Evolutionary conservation across 2,329 filamentous ascomycete species (phyloP), one percentile per base, ranked within the genome.

Genomic region (Paecilomyces sp.): DNA sequence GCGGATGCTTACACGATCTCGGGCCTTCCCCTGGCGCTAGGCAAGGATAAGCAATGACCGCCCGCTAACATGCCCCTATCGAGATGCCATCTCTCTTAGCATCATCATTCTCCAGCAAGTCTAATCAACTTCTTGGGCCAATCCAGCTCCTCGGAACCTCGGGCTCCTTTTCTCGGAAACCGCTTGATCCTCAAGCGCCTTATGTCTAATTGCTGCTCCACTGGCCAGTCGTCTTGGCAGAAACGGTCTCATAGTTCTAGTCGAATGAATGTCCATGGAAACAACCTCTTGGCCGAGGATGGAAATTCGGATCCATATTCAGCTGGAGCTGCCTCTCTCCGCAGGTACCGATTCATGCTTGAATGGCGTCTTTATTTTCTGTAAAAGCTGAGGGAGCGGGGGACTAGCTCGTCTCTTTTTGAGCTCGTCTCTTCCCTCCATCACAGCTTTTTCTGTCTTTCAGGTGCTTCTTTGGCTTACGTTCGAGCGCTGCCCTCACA

Each of bases 401-500:
- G 41, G 41, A 18, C n/a, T 18, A 47, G n/a, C 41, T 47, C 41
- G n/a, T 18, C 1, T 8, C 41, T 47, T 47, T 41, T 47, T 47
- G 41, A 47, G 15, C n/a, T 47, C 41, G 11, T 53, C 51, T 25
- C 18, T n/a, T 53, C 51, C 25, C 51, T 53, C 28, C 28, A 54
- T 54, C 51, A 3, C 33, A 18, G n/a, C 18, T 28, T 15, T 33
- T 18, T 41, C 55, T 53, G n/a, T 58, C 41, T 15, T 18, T 15
- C 7, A 31, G 51, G 5, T 36, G 25, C 34, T 47, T 34, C 53
- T 34, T 31, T 54, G 41, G 56, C 41, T 47, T 34, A 9, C 22
- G 24, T 31, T 36, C 11, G 28, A 24, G 12, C 33, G 47, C n/a
- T 28, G 58, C 64, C 64, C 11, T 53, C 12, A 53, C 51, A 12